These are phyloP conservation scores for Aspergillus sp. DNA, from an alignment of 2,329 filamentous ascomycete genomes.

Conservation along the genomic window DNA sequence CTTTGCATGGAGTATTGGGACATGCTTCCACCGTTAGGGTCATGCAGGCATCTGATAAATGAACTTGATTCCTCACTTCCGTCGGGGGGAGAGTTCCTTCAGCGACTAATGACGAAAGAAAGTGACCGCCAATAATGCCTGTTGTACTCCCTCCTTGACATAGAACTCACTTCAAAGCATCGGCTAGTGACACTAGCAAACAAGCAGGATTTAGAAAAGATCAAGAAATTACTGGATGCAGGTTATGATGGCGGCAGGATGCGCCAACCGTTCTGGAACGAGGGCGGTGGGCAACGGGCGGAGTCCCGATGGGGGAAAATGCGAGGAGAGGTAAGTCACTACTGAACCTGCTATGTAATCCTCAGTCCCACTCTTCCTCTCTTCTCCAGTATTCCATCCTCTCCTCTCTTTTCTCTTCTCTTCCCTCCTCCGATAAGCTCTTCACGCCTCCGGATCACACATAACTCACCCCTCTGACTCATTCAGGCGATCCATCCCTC, in stretches of 20 bases:
- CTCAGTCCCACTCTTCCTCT: neutral
- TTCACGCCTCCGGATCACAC: neutral
- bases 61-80: neutral
- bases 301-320: neutral
- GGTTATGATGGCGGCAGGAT: neutral
- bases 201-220: neutral
- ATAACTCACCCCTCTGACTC: neutral
- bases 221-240: neutral
- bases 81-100: neutral
- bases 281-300: neutral
- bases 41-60: conserved; percentile 1
- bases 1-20: no score
- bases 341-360: neutral
- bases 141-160: neutral
- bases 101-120: neutral
- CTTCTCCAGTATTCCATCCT: neutral
- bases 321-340: neutral
- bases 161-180: neutral
- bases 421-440: neutral
- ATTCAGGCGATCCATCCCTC: neutral
- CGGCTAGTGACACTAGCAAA: neutral
- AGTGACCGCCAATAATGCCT: neutral
- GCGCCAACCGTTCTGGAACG: neutral
- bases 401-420: neutral
- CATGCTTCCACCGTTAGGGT: neutral